Conservation (phyloP, 306 rosid genomes). For the Luffa acutangula region DNA sequence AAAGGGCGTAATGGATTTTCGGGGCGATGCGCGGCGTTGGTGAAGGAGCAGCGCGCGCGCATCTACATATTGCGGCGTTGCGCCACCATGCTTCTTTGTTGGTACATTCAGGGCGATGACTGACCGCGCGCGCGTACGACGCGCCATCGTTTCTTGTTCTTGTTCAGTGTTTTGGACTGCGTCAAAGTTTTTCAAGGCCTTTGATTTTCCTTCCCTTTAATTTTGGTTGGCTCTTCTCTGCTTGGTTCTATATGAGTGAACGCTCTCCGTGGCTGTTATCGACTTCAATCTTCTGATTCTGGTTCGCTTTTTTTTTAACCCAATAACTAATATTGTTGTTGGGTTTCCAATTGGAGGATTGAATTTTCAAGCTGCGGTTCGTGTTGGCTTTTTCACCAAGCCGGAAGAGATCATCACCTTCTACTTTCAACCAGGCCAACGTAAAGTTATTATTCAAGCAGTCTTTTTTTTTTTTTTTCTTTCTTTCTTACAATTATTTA, state of each 20-base stretch:
- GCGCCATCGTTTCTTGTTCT: too few relatives aligned
- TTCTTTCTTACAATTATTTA: not conserved
- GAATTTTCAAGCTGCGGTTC: not conserved
- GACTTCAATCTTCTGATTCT: not conserved
- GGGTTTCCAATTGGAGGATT: not conserved
- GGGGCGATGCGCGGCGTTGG: constrained; percentile 58
- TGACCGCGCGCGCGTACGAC: not conserved
- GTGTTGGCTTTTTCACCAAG: constrained; percentile 5
- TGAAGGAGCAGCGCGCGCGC: constrained; percentile 83
- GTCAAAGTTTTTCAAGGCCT: not conserved
- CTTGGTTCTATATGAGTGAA: not conserved
- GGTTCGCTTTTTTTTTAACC: not conserved
- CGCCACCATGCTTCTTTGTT: constrained; percentile 94
- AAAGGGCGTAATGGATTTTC: constrained; percentile 33
- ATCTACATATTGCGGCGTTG: constrained; percentile 82
- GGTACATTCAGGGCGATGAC: constrained; percentile 87
- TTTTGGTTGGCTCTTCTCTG: not conserved
- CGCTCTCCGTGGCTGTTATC: not conserved
- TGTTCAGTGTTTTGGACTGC: not conserved
- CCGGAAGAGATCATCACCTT: not conserved
- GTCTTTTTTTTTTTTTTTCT: not conserved
- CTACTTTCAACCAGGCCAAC: not conserved
- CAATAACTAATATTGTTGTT: not conserved
- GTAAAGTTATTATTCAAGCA: not conserved
- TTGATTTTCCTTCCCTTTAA: too few relatives aligned